Conservation (phyloP, 345 rosid species). For the Physaria fendleri region DNA sequence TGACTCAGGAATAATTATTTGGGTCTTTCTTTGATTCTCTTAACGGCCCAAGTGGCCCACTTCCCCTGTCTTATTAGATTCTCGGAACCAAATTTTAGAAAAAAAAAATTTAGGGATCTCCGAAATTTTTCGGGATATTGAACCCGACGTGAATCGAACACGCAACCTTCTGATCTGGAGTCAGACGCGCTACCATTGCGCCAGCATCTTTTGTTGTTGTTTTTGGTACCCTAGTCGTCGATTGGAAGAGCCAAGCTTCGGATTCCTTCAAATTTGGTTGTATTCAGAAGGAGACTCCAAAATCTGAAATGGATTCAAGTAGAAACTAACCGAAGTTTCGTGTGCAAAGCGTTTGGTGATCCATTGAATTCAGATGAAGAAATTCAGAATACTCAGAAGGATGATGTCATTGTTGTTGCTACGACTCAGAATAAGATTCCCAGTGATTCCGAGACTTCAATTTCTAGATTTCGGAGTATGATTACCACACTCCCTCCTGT, state of each 20-base stretch:
- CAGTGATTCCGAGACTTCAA: constrained; percentile 18
- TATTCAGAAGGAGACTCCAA: constrained; percentile 21
- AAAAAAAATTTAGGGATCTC: not conserved
- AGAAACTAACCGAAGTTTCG: constrained; percentile 11
- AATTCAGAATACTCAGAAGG: constrained; percentile 14
- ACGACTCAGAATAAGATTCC: constrained; percentile 1
- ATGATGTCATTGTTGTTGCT: constrained; percentile 15
- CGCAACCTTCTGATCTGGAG: constrained; percentile 99
- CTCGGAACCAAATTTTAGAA: too few relatives aligned
- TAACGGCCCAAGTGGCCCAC: constrained; percentile 15
- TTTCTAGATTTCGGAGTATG: constrained; percentile 37
- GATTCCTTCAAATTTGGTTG: constrained; percentile 26
- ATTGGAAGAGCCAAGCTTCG: constrained; percentile 31
- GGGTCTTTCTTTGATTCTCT: constrained; percentile 9
- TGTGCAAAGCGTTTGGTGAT: constrained; percentile 32
- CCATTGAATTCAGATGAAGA: constrained; percentile 35
- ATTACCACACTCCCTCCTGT: constrained; percentile 49
- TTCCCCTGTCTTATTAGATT: not conserved
- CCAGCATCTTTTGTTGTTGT: constrained; percentile 31
- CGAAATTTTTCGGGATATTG: constrained; percentile 28
- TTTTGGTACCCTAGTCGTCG: constrained; percentile 32
- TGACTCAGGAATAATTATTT: constrained; percentile 19
- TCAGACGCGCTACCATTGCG: constrained; percentile 99
- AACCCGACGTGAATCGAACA: constrained; percentile 97
- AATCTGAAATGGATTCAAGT: constrained; percentile 18